These are phyloP conservation scores for Spongiforma sp. DNA, from an alignment of 1,284 basidiomycete species.

Conservation along the genomic window DNA sequence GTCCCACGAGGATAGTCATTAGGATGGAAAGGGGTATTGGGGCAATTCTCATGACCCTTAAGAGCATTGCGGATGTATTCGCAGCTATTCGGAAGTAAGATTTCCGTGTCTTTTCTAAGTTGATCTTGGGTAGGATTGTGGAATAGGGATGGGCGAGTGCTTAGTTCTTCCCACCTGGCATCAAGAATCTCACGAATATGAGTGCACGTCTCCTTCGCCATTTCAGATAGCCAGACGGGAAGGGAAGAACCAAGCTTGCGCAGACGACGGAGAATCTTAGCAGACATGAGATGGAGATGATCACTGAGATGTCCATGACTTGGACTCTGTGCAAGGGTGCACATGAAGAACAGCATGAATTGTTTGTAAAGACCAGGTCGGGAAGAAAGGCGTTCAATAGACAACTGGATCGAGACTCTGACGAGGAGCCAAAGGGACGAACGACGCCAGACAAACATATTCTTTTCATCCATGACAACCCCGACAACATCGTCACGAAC, in stretches of 20 bases:
- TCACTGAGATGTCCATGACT: not conserved
- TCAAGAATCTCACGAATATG: conserved; percentile 14
- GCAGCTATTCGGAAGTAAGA: conserved; percentile 30
- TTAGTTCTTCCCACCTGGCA: conserved; percentile 29
- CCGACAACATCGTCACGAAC: conserved; percentile 35
- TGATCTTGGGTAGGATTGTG: not conserved
- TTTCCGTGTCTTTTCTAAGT: not conserved
- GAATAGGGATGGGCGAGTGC: conserved; percentile 21
- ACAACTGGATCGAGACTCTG: conserved; percentile 46
- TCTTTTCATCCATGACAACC: conserved; percentile 24
- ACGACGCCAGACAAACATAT: conserved; percentile 41
- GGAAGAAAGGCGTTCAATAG: conserved; percentile 30
- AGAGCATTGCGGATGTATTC: conserved; percentile 33
- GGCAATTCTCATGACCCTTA: not conserved
- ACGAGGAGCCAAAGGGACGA: conserved; percentile 45
- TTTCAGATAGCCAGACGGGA: conserved; percentile 21
- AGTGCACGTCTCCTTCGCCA: conserved; percentile 14
- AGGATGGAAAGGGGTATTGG: conserved; percentile 19
- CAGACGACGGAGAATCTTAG: conserved; percentile 52
- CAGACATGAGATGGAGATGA: conserved; percentile 33
- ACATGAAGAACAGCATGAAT: conserved; percentile 44
- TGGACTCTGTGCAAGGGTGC: not conserved
- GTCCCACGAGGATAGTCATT: conserved; percentile 19
- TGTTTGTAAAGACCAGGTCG: conserved; percentile 46
- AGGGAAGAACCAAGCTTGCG: conserved; percentile 36